Conservation (phyloP, 2,329 filamentous ascomycete genomes). For the Sporothrix pallida region DNA sequence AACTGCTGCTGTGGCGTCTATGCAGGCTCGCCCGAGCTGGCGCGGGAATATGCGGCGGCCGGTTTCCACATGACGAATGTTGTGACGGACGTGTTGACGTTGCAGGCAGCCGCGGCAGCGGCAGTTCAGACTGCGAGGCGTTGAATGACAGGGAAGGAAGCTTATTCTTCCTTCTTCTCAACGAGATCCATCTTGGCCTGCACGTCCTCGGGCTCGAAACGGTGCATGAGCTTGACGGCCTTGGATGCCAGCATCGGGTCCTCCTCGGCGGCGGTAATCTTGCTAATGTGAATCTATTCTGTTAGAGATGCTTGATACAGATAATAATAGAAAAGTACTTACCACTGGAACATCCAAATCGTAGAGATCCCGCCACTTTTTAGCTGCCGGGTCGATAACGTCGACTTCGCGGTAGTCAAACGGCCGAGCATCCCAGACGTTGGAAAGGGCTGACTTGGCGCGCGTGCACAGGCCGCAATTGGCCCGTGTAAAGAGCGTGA, state of each 20-base stretch:
- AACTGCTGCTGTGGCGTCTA: constrained; percentile 69
- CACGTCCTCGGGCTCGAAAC: constrained; percentile 71
- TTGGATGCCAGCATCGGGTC: constrained; percentile 60
- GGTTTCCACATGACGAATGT: constrained; percentile 68
- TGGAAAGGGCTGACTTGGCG: constrained; percentile 70
- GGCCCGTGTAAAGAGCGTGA: constrained; percentile 76
- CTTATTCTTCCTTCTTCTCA: constrained; percentile 42
- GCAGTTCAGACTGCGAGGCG: constrained; percentile 56
- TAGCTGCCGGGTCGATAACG: constrained; percentile 66
- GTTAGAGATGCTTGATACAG: neutral
- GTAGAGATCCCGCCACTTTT: constrained; percentile 73
- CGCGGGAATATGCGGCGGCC: constrained; percentile 58
- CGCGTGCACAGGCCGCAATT: constrained; percentile 74
- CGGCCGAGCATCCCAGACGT: constrained; percentile 69
- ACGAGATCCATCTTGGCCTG: constrained; percentile 70
- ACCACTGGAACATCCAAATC: constrained; percentile 85
- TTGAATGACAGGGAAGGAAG: neutral
- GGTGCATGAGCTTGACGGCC: constrained; percentile 77
- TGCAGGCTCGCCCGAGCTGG: constrained; percentile 61
- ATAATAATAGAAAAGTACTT: constrained; percentile 42
- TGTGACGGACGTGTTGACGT: constrained; percentile 60
- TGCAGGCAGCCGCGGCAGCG: constrained; percentile 54
- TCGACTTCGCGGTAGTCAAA: constrained; percentile 74
- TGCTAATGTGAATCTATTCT: constrained; percentile 66
- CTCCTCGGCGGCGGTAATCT: constrained; percentile 56